These are phyloP conservation scores for Alternaria novae-zelandiae DNA, from an alignment of 2,329 filamentous ascomycete species.

Conservation along the genomic window DNA sequence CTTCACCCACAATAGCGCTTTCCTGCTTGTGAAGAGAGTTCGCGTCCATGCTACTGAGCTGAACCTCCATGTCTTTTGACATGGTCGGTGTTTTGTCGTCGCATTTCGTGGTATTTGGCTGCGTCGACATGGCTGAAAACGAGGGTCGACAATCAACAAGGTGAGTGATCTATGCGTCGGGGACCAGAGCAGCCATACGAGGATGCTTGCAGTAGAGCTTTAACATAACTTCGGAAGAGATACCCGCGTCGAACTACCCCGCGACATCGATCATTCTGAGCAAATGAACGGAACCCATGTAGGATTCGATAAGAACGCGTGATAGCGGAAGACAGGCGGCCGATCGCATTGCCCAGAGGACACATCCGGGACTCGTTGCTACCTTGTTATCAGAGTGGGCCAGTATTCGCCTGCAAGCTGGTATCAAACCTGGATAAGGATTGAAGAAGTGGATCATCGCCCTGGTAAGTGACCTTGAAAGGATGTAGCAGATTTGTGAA, in stretches of 20 bases:
- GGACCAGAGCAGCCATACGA: background rate
- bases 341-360: background rate
- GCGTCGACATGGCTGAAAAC: background rate
- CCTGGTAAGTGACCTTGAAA: background rate
- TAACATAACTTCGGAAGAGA: background rate
- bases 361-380: background rate
- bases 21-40: constrained; percentile 2
- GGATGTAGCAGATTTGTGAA: background rate
- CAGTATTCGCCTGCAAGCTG: background rate
- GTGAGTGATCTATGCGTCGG: background rate
- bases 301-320: background rate
- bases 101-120: background rate
- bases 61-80: constrained; percentile 1
- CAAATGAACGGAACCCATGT: background rate
- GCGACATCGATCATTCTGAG: background rate
- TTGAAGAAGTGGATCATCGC: background rate
- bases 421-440: background rate
- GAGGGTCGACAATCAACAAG: background rate
- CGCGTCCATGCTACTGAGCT: background rate
- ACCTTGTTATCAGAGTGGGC: background rate
- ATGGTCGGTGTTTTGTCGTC: background rate
- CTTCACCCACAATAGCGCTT: constrained; percentile 25
- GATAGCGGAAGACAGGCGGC: background rate
- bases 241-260: background rate
- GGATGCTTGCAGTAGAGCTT: background rate